Evolutionary conservation across 1,139 yeast species (phyloP).

Genomic region (Kodamaea sp.): DNA sequence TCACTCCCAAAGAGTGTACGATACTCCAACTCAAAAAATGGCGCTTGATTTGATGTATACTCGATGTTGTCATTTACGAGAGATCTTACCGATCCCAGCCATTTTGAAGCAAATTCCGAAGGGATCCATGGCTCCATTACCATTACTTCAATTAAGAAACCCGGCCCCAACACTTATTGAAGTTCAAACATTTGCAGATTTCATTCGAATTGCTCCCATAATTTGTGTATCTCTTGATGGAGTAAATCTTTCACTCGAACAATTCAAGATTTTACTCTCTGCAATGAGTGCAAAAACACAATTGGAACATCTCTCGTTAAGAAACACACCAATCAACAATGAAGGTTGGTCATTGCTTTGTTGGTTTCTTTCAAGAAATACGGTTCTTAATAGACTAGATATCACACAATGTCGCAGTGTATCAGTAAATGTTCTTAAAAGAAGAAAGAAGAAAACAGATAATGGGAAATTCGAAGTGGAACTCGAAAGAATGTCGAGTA

Average conservation of each 20-base stretch:
- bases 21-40: slow-evolving; percentile 41
- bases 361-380: slow-evolving; percentile 64
- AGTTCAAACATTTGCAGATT: slow-evolving; percentile 70
- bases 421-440: slow-evolving; percentile 53
- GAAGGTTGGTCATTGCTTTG: slow-evolving; percentile 72
- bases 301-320: slow-evolving; percentile 61
- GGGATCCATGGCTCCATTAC: slow-evolving; percentile 66
- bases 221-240: slow-evolving; percentile 70
- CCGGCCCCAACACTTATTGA: slow-evolving; percentile 75
- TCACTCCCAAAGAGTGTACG: slow-evolving; percentile 19
- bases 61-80: slow-evolving; percentile 71
- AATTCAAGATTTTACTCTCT: slow-evolving; percentile 58
- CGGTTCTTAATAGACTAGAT: slow-evolving; percentile 53
- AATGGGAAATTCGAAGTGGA: slow-evolving; percentile 27
- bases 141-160: slow-evolving; percentile 60
- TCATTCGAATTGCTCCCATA: slow-evolving; percentile 69
- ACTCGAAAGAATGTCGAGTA: slow-evolving; percentile 54
- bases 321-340: slow-evolving; percentile 65
- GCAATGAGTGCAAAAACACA: slow-evolving; percentile 59
- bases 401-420: slow-evolving; percentile 69
- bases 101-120: slow-evolving; percentile 69
- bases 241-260: slow-evolving; percentile 57
- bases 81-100: slow-evolving; percentile 72
- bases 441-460: slow-evolving; percentile 24
- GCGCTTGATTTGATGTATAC: slow-evolving; percentile 66